Base-by-base conservation (phyloP, 164 flowering plant species). In the Nymphaea colorata region DNA sequence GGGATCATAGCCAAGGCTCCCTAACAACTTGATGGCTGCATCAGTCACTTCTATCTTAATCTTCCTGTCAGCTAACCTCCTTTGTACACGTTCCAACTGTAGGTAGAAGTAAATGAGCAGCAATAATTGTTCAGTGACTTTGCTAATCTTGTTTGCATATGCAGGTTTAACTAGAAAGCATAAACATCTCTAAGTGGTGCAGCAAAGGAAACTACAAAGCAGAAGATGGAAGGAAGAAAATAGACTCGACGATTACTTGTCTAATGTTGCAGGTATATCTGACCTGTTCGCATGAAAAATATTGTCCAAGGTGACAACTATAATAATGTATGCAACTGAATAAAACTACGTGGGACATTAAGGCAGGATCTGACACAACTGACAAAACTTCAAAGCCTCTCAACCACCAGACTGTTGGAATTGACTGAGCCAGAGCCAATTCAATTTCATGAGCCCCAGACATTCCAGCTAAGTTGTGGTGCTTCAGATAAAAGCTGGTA, bases 1-100 rank as follows among this genome's bases (percentile, higher is more conserved):
- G 6, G 96, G 96, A 67, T 94, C 99, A 68, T 94, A 91, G 6
- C 98, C 99, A 41, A 94, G 93, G 70, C 74, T 83, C 11, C 93
- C 99, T 3, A 94, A 81, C 4, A 91, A 84, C 76, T 88, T 66
- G 42, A 94, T 68, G 7, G 96, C 98, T 4, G 86, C 84, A 7
- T 91, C 99, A 2, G 79, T 90, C 71, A 91, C 93, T 61, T 71
- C 42, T 14, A 94, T 69, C 74, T 77, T 88, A 79, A 90, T 90
- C 78, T 94, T 94, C 62, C 88, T 78, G 65, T 91, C 98, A 15
- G 82, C 84, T 67, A 91, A 62, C 68, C 99, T 85, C 79, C 84
- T 74, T 57, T 90, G 96, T 61, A 94, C 93, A 3, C 98, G 82
- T n/a, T 86, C 88, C 92, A 94, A 75, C 98, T 94, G 87, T 60